These are phyloP conservation scores for Boletus mariae DNA, from an alignment of 1,284 basidiomycete species.

Conservation along the genomic window DNA sequence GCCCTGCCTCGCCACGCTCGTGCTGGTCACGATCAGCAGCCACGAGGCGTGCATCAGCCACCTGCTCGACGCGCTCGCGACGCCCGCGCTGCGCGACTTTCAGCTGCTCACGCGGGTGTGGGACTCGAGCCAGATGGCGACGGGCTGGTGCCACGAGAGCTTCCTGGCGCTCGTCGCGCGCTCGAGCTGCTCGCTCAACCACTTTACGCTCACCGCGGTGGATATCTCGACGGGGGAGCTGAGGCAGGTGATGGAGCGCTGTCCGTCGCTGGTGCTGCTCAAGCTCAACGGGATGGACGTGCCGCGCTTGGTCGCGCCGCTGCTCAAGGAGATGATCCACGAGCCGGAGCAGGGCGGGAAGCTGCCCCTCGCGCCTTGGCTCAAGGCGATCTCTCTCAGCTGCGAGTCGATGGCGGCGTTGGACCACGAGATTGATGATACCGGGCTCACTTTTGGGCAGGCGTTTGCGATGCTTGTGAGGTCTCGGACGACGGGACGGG, in stretches of 20 bases:
- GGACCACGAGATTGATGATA: conserved; percentile 19
- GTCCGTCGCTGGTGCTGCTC: conserved; percentile 28
- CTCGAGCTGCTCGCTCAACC: conserved; percentile 28
- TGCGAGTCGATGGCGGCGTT: conserved; percentile 26
- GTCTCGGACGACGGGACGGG: conserved; percentile 26
- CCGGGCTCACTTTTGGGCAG: conserved; percentile 28
- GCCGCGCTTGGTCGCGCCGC: conserved; percentile 20
- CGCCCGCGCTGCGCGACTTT: conserved; percentile 27
- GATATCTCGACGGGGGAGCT: conserved; percentile 21
- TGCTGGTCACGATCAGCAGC: conserved; percentile 29
- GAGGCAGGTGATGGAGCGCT: conserved; percentile 25
- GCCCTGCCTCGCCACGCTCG: conserved; percentile 30
- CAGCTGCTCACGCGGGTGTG: conserved; percentile 31
- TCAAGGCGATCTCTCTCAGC: conserved; percentile 29
- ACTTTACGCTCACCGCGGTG: conserved; percentile 29
- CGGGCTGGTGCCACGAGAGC: conserved; percentile 29
- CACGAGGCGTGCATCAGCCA: conserved; percentile 28
- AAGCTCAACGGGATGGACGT: conserved; percentile 28
- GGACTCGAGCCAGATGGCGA: conserved; percentile 28
- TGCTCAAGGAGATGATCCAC: conserved; percentile 25
- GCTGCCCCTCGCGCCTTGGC: conserved; percentile 26
- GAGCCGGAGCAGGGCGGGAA: conserved; percentile 14
- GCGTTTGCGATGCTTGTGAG: conserved; percentile 22
- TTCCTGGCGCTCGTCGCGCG: conserved; percentile 24
- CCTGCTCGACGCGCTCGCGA: conserved; percentile 23